Evolutionary conservation across 2,329 filamentous ascomycete genomes (phyloP).

Genomic region (Talaromyces atroroseus): DNA sequence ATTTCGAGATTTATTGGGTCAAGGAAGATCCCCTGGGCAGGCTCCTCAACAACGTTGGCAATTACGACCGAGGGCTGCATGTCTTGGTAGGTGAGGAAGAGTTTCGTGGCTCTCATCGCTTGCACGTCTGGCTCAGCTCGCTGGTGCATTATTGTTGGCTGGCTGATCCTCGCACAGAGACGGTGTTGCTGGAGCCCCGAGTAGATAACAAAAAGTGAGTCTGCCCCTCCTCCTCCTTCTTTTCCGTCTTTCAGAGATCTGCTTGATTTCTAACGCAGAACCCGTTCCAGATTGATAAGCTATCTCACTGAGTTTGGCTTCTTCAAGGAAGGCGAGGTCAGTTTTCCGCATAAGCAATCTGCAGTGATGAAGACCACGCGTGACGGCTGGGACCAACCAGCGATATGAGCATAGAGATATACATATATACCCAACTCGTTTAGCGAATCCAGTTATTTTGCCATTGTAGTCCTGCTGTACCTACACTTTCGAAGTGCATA

Average conservation of each 20-base stretch:
- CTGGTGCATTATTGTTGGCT: conserved; percentile 81
- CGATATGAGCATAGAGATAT: conserved; percentile 35
- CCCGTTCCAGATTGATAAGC: conserved; percentile 53
- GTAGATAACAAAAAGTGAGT: conserved; percentile 79
- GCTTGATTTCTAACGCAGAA: conserved; percentile 15
- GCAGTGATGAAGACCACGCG: conserved; percentile 76
- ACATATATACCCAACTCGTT: background rate
- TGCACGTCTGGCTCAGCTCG: conserved; percentile 75
- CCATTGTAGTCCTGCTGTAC: background rate
- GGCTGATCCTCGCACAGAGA: conserved; percentile 73
- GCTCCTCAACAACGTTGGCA: conserved; percentile 60
- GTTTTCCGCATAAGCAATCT: conserved; percentile 87
- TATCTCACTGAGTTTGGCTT: conserved; percentile 74
- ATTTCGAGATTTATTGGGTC: conserved; percentile 98
- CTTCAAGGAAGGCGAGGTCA: conserved; percentile 76
- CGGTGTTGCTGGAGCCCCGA: conserved; percentile 79
- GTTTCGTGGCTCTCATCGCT: conserved; percentile 70
- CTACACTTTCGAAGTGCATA: too few species aligned
- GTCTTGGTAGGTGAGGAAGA: conserved; percentile 88
- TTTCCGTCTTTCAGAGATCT: conserved; percentile 15
- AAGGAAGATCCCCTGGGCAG: conserved; percentile 79
- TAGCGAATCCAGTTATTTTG: background rate
- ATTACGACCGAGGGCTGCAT: conserved; percentile 86
- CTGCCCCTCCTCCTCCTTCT: conserved; percentile 25
- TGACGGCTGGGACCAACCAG: conserved; percentile 72